A percentile compares a stretch with the other conserved stretches of the same genome.
phyloP scores from a whole-genome alignment of 331 rosid species.

The Erythrophleum ivorense region DNA sequence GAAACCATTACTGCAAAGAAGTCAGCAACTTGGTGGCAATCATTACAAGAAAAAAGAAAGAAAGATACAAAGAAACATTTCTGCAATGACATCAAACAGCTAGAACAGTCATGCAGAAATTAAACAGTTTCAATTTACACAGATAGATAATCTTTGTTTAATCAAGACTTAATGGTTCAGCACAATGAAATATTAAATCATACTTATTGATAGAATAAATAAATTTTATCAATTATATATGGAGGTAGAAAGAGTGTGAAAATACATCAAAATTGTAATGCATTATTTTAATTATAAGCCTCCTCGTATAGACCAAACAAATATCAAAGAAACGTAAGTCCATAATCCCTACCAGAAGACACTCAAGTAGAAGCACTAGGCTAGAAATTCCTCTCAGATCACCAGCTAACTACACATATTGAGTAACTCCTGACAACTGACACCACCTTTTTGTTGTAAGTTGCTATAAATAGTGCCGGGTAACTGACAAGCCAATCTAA shows the following conservation, averaged over 20 bases:
- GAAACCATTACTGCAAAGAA: slow-evolving; percentile 28
- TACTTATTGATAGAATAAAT: neutral
- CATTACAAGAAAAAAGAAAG: neutral
- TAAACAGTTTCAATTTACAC: neutral
- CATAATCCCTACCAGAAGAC: neutral
- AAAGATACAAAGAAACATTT: slow-evolving; percentile 6
- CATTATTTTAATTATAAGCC: neutral
- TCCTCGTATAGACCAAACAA: neutral
- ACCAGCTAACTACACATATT: neutral
- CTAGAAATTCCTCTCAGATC: slow-evolving; percentile 3
- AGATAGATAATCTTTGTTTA: neutral
- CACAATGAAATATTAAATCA: slow-evolving; percentile 17
- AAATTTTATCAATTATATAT: neutral
- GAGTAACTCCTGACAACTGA: slow-evolving; percentile 5
- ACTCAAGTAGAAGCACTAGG: slow-evolving; percentile 1
- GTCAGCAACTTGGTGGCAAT: slow-evolving; percentile 13
- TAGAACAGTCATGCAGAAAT: slow-evolving; percentile 5
- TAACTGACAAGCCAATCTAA: neutral
- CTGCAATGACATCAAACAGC: neutral
- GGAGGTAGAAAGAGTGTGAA: neutral
- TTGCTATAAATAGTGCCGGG: neutral
- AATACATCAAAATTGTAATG: slow-evolving; percentile 6
- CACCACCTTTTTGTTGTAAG: neutral
- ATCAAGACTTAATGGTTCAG: slow-evolving; percentile 20
- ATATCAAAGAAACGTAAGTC: neutral